Conservation (phyloP, 805 yeast genomes). For the Kregervanrija fluxuum region DNA sequence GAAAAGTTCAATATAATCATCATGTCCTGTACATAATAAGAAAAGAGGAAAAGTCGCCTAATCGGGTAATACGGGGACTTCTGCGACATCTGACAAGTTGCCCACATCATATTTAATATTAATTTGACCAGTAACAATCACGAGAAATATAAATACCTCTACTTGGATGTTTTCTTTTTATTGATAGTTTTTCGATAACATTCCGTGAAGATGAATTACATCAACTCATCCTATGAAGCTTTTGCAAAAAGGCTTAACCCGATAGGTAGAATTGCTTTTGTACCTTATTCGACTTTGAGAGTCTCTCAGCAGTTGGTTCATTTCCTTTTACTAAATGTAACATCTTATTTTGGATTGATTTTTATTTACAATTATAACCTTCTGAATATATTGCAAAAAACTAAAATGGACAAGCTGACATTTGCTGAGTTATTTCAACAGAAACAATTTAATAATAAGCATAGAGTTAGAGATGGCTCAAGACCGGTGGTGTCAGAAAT, state of each 20-base stretch:
- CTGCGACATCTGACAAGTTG: too few species aligned
- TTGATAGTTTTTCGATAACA: not conserved
- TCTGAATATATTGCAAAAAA: conserved; percentile 18
- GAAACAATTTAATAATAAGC: conserved; percentile 13
- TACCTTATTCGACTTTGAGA: conserved; percentile 20
- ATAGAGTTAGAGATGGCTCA: conserved; percentile 12
- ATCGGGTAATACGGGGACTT: too few species aligned
- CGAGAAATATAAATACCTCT: too few species aligned
- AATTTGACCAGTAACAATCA: too few species aligned
- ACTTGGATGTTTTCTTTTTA: not conserved
- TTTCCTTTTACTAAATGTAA: conserved; percentile 11
- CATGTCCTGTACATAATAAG: too few species aligned
- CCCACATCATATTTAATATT: too few species aligned
- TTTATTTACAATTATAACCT: conserved; percentile 18
- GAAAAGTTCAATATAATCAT: too few species aligned
- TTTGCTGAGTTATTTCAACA: conserved; percentile 16
- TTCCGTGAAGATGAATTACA: conserved; percentile 2
- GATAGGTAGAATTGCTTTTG: conserved; percentile 16
- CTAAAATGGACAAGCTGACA: conserved; percentile 16
- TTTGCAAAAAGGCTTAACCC: conserved; percentile 9
- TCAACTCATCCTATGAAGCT: conserved; percentile 3
- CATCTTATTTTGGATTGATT: conserved; percentile 14
- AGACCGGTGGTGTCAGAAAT: conserved; percentile 15
- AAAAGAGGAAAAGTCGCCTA: too few species aligned
- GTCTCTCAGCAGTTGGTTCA: conserved; percentile 16